A percentile compares a stretch with the other conserved stretches of the same genome.
These are phyloP conservation scores for Elasticomyces elasticus DNA, from an alignment of 495 filamentous ascomycete genomes.

Conservation along the genomic window DNA sequence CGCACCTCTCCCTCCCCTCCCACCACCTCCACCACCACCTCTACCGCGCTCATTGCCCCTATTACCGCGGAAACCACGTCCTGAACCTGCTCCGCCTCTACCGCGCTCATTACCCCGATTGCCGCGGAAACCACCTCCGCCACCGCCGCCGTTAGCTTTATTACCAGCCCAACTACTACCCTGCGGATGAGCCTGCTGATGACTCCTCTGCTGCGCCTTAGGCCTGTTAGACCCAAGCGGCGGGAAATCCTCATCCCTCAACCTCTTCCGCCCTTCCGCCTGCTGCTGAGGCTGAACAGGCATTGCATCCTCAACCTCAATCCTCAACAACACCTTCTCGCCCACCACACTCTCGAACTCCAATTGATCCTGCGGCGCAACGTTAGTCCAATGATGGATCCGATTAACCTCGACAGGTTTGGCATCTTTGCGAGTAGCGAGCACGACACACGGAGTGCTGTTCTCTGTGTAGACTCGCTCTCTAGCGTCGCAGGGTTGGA, in stretches of 20 bases:
- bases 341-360: constrained; percentile 71
- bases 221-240: constrained; percentile 13
- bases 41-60: neutral
- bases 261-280: constrained; percentile 47
- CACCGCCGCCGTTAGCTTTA: constrained; percentile 6
- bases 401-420: constrained; percentile 69
- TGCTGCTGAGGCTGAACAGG: constrained; percentile 48
- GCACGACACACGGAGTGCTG: constrained; percentile 31
- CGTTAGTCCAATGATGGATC: constrained; percentile 76
- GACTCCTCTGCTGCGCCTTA: constrained; percentile 4
- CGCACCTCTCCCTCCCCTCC: constrained; percentile 11
- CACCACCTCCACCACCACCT: constrained; percentile 5
- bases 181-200: neutral
- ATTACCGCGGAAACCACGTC: constrained; percentile 10
- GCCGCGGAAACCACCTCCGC: constrained; percentile 14
- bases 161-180: constrained; percentile 2
- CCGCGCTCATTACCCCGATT: neutral
- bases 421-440: constrained; percentile 46
- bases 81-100: constrained; percentile 6
- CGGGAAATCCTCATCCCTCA: constrained; percentile 41
- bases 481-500: constrained; percentile 44
- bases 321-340: constrained; percentile 71
- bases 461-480: constrained; percentile 65
- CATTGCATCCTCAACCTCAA: constrained; percentile 58
- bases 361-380: constrained; percentile 54